Evolutionary conservation across 1,284 basidiomycete genomes (phyloP).

Genomic region (Apiotrichum laibachii): DNA sequence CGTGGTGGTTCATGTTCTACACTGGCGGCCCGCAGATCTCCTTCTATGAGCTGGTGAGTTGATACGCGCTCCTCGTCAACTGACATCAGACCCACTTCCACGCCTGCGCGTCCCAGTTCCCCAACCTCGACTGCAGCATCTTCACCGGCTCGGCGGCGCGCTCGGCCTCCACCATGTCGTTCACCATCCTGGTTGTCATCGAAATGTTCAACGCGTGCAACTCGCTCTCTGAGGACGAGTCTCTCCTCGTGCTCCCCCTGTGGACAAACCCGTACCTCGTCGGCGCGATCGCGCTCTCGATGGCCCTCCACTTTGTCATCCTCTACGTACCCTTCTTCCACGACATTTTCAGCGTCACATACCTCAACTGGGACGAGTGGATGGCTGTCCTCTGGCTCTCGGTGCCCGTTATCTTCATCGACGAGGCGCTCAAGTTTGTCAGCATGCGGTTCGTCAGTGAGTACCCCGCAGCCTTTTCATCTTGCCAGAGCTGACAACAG

Average conservation of each 20-base stretch:
- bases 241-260: constrained; percentile 76
- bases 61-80: constrained; percentile 3
- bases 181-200: constrained; percentile 68
- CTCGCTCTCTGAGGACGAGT: constrained; percentile 97
- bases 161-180: constrained; percentile 89
- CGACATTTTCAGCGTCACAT: constrained; percentile 86
- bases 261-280: constrained; percentile 94
- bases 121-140: constrained; percentile 88
- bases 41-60: constrained; percentile 82
- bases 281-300: constrained; percentile 79
- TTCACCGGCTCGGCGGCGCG: constrained; percentile 81
- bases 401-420: constrained; percentile 82
- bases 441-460: constrained; percentile 15
- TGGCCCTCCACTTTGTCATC: constrained; percentile 89
- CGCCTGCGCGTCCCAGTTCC: constrained; percentile 75
- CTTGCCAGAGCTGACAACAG: not conserved
- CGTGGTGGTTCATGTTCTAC: constrained; percentile 98
- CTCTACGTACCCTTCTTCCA: constrained; percentile 92
- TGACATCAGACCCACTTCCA: constrained; percentile 82
- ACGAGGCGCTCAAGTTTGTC: constrained; percentile 80
- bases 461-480: not conserved
- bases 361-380: constrained; percentile 91
- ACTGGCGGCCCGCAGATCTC: constrained; percentile 84
- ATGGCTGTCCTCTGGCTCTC: constrained; percentile 87
- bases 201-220: constrained; percentile 99